Evolutionary conservation across 2,329 filamentous ascomycete genomes (phyloP), one percentile per base, ranked within the genome.

Genomic region (Aspergillus sp.): DNA sequence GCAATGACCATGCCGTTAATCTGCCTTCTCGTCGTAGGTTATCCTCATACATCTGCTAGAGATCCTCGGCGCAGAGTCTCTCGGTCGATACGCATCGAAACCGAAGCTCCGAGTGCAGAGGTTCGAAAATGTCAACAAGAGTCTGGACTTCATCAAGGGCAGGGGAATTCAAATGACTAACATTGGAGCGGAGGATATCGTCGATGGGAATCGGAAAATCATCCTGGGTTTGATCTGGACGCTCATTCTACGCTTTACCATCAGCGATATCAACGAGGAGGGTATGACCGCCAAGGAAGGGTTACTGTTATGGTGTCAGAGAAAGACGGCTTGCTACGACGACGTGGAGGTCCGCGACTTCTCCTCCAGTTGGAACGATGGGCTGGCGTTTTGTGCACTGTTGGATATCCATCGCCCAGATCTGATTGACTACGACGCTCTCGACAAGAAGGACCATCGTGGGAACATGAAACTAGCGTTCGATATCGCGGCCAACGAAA

Each of bases 391-490:
- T 64, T 98, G 93, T 65, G 93, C 93, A 29, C 76, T 98, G 48
- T 76, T 98, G 55, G 93, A 98, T 67, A 98, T 98, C 57, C 93
- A 98, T 72, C 82, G 93, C 41, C 93, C 93, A 2, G 93, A 98
- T 65, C 76, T 98, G 53, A 98, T 98, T 64, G 93, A 98, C 71
- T 98, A 90, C 66, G 93, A 98, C 62, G 79, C 85, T 32, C 76
- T 98, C 54, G 91, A 98, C 73, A 97, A 97, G 76, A 82, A 75
- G 32, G 91, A 98, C 66, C 93, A 95, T 71, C 82, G 83, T 49
- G 91, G 90, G 39, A 98, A 98, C 73, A 98, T 97, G 91, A 87
- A 96, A 69, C 73, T 97, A 54, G 93, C 93, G 27, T 98, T 98
- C 66, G 91, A 97, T 63, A 91, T 98, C 60, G 93, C 93, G 6